Evolutionary conservation across 2,329 filamentous ascomycete genomes (phyloP), one percentile per base, ranked within the genome.

Genomic region (Neonectria punicea): DNA sequence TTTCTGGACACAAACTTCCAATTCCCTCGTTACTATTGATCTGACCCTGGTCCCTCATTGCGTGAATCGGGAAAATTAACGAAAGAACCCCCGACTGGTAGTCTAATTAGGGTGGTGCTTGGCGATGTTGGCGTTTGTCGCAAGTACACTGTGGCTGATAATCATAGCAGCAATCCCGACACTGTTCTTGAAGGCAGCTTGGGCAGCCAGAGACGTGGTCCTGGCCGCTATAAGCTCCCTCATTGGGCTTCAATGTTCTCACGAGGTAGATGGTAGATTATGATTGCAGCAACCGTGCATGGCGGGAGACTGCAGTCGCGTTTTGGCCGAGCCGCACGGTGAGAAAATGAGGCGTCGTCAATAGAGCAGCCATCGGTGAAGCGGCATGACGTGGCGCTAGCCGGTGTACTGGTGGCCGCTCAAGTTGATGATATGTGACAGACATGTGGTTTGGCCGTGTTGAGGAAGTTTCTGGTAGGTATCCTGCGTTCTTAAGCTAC

Each of bases 41-140:
- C 5, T 5, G 34, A 16, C 13, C 34, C 4, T 16, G 34, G 34
- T 16, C 10, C 30, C 11, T 34, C 10, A 34, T 11, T 4, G 2
- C 32, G 30, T 13, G 32, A 11, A 34, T 34, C 10, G 10, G 32
- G 11, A 5, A 53, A n/a, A 41, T 58, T 18, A 63, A 85, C 16
- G 30, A 25, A 6, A 25, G 6, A 25, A 25, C 5, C 25, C 22
- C 25, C 25, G 25, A 25, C 25, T 25, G 25, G 25, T 25, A 25
- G 25, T 25, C 25, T 6, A 22, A 22, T 3, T 83, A 5, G 83
- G 71, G 70, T 85, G 85, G 67, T 85, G 84, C 67, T 84, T 83
- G 13, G 83, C 85, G 10, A 80, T 74, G 10, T 83, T 83, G 0
- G 84, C 83, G 63, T 85, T 85, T n/a, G 78, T 80, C 3, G 85